Conservation (phyloP, 805 yeast genomes). For the Zygoascus flipseniorum region DNA sequence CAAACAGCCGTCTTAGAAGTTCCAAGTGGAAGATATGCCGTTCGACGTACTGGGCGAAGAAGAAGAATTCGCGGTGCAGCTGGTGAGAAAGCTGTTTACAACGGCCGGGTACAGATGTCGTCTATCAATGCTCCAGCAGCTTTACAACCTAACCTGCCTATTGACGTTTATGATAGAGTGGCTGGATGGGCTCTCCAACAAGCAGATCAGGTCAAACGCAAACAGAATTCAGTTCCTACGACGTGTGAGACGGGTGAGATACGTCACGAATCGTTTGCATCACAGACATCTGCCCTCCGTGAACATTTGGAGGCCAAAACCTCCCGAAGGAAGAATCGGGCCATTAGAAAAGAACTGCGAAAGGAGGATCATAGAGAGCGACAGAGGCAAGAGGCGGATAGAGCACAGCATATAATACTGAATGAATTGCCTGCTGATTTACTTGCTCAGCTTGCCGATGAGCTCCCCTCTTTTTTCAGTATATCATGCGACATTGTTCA, state of each 20-base stretch:
- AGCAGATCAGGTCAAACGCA: no score
- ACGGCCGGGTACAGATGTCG: no score
- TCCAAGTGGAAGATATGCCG: constrained; percentile 5
- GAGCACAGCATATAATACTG: background rate
- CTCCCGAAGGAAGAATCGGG: background rate
- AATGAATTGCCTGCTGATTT: background rate
- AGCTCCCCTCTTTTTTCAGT: background rate
- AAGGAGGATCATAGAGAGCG: background rate
- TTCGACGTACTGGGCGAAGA: background rate
- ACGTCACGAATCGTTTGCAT: no score
- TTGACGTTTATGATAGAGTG: background rate
- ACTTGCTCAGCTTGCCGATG: background rate
- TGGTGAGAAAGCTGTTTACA: background rate
- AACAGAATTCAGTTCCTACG: no score
- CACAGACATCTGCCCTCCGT: no score
- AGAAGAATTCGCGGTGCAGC: background rate
- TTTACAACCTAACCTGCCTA: background rate
- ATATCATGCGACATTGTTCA: background rate
- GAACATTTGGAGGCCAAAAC: background rate
- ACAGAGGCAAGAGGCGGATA: background rate
- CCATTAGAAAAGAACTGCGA: background rate
- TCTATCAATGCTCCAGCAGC: background rate
- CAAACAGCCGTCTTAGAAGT: background rate
- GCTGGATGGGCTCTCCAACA: background rate
- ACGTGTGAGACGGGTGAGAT: no score